These are phyloP conservation scores for Calonectria leucothoes DNA, from an alignment of 2,329 filamentous ascomycete species.

Conservation along the genomic window DNA sequence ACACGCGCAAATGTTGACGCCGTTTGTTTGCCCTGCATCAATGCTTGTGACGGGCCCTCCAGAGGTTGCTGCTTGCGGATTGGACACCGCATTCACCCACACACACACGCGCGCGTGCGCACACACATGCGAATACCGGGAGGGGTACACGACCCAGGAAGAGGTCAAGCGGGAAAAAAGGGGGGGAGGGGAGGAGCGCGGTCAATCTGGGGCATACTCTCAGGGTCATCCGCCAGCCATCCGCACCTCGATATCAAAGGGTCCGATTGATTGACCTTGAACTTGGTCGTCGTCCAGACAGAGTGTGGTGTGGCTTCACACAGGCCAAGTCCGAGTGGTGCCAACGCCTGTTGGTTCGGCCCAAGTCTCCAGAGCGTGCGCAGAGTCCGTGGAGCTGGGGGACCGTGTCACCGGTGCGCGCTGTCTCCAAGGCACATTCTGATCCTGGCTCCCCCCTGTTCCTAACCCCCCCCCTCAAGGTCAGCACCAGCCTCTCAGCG, in stretches of 20 bases:
- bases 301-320: not conserved
- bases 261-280: not conserved
- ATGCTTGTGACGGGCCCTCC: not conserved
- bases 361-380: not conserved
- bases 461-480: slow-evolving; percentile 5
- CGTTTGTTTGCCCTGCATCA: slow-evolving; percentile 14
- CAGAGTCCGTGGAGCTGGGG: slow-evolving; percentile 14
- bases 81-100: slow-evolving; percentile 13
- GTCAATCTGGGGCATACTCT: not conserved
- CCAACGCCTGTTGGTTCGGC: not conserved
- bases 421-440: slow-evolving; percentile 5
- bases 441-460: not conserved
- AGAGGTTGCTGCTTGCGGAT: slow-evolving; percentile 6
- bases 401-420: slow-evolving; percentile 18
- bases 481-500: slow-evolving; percentile 6
- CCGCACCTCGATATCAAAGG: not conserved
- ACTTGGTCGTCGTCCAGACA: not conserved
- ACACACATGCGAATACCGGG: slow-evolving; percentile 1
- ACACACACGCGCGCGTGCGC: slow-evolving; percentile 1
- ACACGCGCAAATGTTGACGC: slow-evolving; percentile 8
- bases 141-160: slow-evolving; percentile 30
- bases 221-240: not conserved
- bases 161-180: slow-evolving; percentile 25
- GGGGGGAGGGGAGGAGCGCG: not conserved
- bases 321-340: not conserved